phyloP scores from a whole-genome alignment of 768 basidiomycete genomes.

The Pulveroboletus sp. region DNA sequence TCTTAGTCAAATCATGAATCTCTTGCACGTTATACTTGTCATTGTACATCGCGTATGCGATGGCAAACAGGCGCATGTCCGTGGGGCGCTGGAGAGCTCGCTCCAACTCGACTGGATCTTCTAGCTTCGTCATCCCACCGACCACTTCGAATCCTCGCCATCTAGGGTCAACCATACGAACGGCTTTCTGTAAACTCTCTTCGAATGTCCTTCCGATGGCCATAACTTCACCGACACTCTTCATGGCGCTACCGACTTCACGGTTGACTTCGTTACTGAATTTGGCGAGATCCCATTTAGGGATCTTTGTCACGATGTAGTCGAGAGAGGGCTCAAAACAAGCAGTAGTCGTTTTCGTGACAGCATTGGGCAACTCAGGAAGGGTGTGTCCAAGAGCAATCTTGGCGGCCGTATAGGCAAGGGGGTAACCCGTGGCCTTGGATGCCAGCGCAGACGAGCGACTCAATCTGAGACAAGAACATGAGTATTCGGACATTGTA shows the following conservation, averaged over 20 bases:
- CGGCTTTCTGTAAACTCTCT: conserved; percentile 97
- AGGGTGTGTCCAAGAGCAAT: conserved; percentile 97
- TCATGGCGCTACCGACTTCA: conserved; percentile 96
- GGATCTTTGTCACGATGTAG: conserved; percentile 99
- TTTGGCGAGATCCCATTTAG: conserved; percentile 99
- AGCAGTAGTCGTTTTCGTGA: conserved; percentile 98
- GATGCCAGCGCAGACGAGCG: conserved; percentile 95
- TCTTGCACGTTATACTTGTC: conserved; percentile 86
- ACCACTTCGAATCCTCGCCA: conserved; percentile 99
- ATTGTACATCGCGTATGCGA: conserved; percentile 97
- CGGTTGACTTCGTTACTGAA: conserved; percentile 93
- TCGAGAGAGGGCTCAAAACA: conserved; percentile 99
- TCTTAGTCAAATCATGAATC: conserved; percentile 93
- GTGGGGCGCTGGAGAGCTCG: conserved; percentile 78
- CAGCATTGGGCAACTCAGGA: conserved; percentile 96
- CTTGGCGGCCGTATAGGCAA: conserved; percentile 99
- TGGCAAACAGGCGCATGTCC: conserved; percentile 94
- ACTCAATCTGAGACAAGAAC: conserved; percentile 48
- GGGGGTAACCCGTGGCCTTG: conserved; percentile 97
- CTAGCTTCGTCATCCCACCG: conserved; percentile 81
- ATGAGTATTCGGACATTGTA: neutral
- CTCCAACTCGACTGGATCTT: conserved; percentile 64
- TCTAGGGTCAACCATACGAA: conserved; percentile 94
- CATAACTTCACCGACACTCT: conserved; percentile 99
- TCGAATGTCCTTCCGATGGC: conserved; percentile 99